A percentile compares a stretch with the other conserved stretches of the same genome.
These are phyloP conservation scores for Camellia sinensis DNA, from an alignment of 148 eudicot species.

Conservation along the genomic window DNA sequence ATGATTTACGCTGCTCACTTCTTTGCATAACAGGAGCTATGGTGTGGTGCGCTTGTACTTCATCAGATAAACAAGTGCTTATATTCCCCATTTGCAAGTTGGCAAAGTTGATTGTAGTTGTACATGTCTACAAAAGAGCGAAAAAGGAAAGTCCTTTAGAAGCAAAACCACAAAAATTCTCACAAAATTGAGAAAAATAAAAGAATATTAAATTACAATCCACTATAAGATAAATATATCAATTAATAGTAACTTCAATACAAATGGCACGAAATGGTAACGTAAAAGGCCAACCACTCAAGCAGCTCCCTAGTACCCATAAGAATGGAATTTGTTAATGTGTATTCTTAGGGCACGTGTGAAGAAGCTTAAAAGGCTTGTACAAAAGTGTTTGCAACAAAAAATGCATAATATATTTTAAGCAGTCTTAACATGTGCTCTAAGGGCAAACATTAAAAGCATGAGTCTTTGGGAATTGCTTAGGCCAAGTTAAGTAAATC, in stretches of 20 bases:
- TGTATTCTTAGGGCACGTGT: too few relatives aligned
- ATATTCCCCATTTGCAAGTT: constrained; percentile 77
- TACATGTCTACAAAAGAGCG: constrained; percentile 46
- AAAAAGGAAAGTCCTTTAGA: constrained; percentile 9
- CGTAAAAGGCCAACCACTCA: neutral
- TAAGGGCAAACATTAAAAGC: too few relatives aligned
- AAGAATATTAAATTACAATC: neutral
- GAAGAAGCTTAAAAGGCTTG: too few relatives aligned
- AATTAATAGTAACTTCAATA: neutral
- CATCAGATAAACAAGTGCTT: constrained; percentile 83
- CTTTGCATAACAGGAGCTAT: neutral
- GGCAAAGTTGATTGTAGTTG: constrained; percentile 69
- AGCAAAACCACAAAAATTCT: neutral
- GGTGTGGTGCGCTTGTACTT: neutral
- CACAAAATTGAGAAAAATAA: neutral
- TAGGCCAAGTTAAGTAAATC: too few relatives aligned
- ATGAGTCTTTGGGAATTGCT: too few relatives aligned
- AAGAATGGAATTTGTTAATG: too few relatives aligned
- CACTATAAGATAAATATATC: neutral
- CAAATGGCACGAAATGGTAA: neutral
- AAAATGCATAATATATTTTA: too few relatives aligned
- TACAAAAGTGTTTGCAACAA: too few relatives aligned
- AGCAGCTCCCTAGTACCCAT: neutral
- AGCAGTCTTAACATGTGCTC: too few relatives aligned
- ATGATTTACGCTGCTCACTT: neutral